Conservation (phyloP, 768 basidiomycete genomes). For the Kwoniella dejecticola region DNA sequence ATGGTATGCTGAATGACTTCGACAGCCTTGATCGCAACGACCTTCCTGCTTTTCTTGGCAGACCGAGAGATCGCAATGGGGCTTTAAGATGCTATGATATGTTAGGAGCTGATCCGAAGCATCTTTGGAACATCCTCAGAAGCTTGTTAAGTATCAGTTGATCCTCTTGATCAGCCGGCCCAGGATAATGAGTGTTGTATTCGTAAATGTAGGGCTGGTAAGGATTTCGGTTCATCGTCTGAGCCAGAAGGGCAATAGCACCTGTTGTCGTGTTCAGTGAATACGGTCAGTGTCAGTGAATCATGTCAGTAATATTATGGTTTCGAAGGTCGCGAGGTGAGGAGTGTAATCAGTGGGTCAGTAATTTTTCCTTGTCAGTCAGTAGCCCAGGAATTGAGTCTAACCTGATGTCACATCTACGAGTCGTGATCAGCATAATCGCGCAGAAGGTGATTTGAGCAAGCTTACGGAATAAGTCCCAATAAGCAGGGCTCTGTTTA, state of each 20-base stretch:
- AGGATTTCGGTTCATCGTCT: conserved; percentile 4
- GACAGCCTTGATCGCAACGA: no score
- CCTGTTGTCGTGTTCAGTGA: conserved; percentile 11
- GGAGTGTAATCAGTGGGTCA: background rate
- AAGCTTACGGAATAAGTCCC: conserved; percentile 47
- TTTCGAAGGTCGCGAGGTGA: no score
- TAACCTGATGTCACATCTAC: conserved; percentile 25
- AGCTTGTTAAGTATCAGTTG: conserved; percentile 28
- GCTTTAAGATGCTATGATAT: no score
- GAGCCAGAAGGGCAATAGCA: conserved; percentile 15
- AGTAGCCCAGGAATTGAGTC: background rate
- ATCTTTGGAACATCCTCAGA: conserved; percentile 23
- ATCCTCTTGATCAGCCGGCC: conserved; percentile 19
- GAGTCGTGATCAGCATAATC: conserved; percentile 12
- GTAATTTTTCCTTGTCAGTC: background rate
- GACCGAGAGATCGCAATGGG: no score
- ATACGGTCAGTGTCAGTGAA: background rate
- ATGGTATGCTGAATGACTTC: no score
- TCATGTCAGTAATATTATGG: no score
- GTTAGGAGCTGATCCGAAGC: conserved; percentile 23
- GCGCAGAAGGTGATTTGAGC: background rate
- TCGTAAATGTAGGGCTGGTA: background rate
- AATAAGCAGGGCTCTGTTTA: conserved; percentile 40
- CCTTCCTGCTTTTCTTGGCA: no score
- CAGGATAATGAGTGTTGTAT: background rate